A percentile compares a stretch with the other conserved stretches of the same genome.
phyloP scores from a whole-genome alignment of 2,329 filamentous ascomycete species.

The Phoma sp. region DNA sequence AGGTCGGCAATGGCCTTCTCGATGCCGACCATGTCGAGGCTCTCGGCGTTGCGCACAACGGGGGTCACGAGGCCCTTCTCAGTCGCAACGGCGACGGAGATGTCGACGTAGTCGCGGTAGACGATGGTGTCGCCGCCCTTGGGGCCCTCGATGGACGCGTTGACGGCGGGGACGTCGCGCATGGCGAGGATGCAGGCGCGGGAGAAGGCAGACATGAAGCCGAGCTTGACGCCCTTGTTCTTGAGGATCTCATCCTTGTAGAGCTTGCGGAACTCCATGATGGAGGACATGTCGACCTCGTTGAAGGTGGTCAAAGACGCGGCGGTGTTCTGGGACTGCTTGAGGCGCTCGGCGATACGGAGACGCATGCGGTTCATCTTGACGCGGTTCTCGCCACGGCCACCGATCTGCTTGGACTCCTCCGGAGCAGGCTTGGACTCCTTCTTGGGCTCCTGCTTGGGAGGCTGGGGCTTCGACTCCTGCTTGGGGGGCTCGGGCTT shows the following conservation, averaged over 20 bases:
- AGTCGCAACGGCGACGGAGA: constrained; percentile 95
- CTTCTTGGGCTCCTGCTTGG: constrained; percentile 23
- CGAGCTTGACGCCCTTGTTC: constrained; percentile 95
- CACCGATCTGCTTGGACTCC: constrained; percentile 59
- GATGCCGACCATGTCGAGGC: constrained; percentile 84
- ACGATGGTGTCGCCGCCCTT: constrained; percentile 97
- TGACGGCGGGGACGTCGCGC: constrained; percentile 92
- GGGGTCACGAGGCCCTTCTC: constrained; percentile 97
- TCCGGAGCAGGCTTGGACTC: constrained; percentile 37
- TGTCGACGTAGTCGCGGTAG: constrained; percentile 97
- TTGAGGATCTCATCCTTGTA: constrained; percentile 98
- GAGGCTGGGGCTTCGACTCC: constrained; percentile 38
- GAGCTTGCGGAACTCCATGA: constrained; percentile 95
- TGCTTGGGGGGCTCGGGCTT: constrained; percentile 46
- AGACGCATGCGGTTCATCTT: constrained; percentile 99
- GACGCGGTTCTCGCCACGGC: constrained; percentile 86
- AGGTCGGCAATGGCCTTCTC: constrained; percentile 91
- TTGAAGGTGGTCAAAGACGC: constrained; percentile 98
- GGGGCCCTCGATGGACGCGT: constrained; percentile 95
- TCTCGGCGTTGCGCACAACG: constrained; percentile 91
- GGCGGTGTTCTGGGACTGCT: constrained; percentile 98
- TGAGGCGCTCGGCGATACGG: constrained; percentile 94
- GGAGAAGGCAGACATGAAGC: constrained; percentile 99
- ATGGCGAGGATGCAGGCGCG: constrained; percentile 89
- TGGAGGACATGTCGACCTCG: constrained; percentile 96